Evolutionary conservation across 371 early-diverging fungal species (phyloP).

Genomic region (Blakeslea trispora): DNA sequence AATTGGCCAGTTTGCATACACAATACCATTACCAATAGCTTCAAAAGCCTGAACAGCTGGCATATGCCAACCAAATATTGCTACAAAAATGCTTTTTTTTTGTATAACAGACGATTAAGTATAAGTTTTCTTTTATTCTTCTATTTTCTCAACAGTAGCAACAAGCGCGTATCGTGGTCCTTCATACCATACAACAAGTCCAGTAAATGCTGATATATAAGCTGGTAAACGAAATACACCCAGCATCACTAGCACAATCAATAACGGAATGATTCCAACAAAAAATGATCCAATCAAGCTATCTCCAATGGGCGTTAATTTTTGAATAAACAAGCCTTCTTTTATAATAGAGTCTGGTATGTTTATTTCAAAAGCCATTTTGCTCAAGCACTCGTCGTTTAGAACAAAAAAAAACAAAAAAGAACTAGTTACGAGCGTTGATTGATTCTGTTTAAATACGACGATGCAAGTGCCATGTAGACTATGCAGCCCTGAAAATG

Average conservation of each 20-base stretch:
- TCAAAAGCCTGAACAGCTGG: slow-evolving; percentile 44
- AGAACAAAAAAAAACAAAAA: slow-evolving; percentile 1
- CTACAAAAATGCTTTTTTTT: slow-evolving; percentile 42
- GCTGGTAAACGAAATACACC: slow-evolving; percentile 42
- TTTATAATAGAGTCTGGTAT: slow-evolving; percentile 20
- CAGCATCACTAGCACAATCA: slow-evolving; percentile 38
- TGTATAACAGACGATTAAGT: no score
- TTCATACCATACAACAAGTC: slow-evolving; percentile 40
- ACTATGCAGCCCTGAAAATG: not conserved
- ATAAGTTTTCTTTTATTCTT: no score
- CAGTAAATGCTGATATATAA: slow-evolving; percentile 34
- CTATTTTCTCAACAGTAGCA: no score
- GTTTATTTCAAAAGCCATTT: slow-evolving; percentile 8
- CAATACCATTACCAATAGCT: slow-evolving; percentile 42
- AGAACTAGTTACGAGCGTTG: not conserved
- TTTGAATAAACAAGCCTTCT: slow-evolving; percentile 41
- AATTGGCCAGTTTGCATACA: slow-evolving; percentile 52
- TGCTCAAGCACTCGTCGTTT: no score
- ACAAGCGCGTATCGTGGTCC: not conserved
- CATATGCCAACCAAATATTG: slow-evolving; percentile 54
- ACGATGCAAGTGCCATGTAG: not conserved
- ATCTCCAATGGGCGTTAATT: slow-evolving; percentile 42
- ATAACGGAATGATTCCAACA: slow-evolving; percentile 44
- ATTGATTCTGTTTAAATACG: not conserved
- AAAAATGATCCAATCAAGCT: slow-evolving; percentile 46